Conservation (phyloP, 306 rosid species). For the Vachellia pachyceras region DNA sequence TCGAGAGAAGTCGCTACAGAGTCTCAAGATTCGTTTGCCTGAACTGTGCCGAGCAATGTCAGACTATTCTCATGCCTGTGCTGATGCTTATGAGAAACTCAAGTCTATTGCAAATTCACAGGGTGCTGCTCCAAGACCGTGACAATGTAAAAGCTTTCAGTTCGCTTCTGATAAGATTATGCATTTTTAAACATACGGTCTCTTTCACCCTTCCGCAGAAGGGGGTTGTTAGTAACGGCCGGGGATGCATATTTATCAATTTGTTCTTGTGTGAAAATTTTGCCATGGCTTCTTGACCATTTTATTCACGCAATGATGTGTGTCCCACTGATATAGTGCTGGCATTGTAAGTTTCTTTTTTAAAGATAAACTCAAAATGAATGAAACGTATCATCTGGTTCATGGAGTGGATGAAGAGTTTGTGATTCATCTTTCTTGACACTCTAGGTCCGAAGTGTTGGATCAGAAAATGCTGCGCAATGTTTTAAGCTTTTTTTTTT, state of each 20-base stretch:
- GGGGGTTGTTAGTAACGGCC: not conserved
- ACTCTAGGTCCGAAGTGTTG: not conserved
- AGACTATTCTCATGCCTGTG: slow-evolving; percentile 10
- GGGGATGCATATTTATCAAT: slow-evolving; percentile 10
- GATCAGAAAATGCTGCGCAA: no score
- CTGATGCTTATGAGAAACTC: slow-evolving; percentile 12
- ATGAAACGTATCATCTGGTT: not conserved
- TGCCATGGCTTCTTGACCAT: slow-evolving; percentile 25
- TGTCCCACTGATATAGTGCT: not conserved
- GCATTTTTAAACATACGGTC: not conserved
- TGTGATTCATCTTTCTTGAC: not conserved
- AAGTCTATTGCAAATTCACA: slow-evolving; percentile 7
- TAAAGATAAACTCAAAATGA: not conserved
- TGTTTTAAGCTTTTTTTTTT: no score
- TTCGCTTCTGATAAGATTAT: not conserved
- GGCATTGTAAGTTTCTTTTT: not conserved
- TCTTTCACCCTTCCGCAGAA: not conserved
- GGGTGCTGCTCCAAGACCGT: not conserved
- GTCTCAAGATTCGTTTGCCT: slow-evolving; percentile 19
- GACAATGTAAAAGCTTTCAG: not conserved
- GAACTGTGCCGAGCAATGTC: slow-evolving; percentile 24
- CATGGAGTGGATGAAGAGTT: not conserved
- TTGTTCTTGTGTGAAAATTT: slow-evolving; percentile 15
- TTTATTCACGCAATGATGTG: slow-evolving; percentile 5
- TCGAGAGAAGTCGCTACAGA: slow-evolving; percentile 11